Base-by-base conservation (phyloP, 345 rosid species). In the Citrus inodora region DNA sequence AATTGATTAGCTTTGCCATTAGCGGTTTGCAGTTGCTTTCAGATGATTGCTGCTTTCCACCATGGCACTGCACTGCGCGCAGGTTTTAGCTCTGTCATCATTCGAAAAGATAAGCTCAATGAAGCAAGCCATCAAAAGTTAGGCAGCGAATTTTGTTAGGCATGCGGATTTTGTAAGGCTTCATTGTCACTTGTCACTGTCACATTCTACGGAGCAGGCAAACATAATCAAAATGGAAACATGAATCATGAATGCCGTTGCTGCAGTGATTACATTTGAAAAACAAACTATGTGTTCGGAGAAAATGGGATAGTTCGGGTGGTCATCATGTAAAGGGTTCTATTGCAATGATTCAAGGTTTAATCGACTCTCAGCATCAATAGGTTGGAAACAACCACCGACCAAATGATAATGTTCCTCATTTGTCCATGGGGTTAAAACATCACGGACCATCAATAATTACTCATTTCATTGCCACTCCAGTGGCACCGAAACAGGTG, bases 91-190 rank as follows among this genome's bases (percentile, higher is more conserved):
- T 70, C 4, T 4, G 70, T 35, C 38, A 51, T 48, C 38, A 71
- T 75, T 75, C 48, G 32, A 64, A 58, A 21, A 19, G 77, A 38
- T 56, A 37, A 55, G 60, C 73, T 46, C 40, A 66, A 72, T 71
- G 77, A 72, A 72, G 22, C 83, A 76, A 72, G 27, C 83, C 83
- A 69, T 71, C 70, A 76, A 60, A 10, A n/a, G 48, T 71, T 62
- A 63, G 80, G 80, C 35, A 71, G 8, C 63, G 40, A 76, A 27
- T 64, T 46, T 80, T 46, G 74, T 51, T 72, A 13, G 48, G 76
- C 84, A 82, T 65, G 81, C 80, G 67, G 78, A 61, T 75, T 59
- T 67, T 59, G 60, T 24, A 65, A 56, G 51, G 58, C 19, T 73
- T 59, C 80, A 46, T 24, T 70, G 70, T 76, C 80, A 19, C 40